Percentiles rank a stretch among this genome's conserved stretches.
phyloP scores from a whole-genome alignment of 352 stramenopile species.

The Phytophthora constricta region DNA sequence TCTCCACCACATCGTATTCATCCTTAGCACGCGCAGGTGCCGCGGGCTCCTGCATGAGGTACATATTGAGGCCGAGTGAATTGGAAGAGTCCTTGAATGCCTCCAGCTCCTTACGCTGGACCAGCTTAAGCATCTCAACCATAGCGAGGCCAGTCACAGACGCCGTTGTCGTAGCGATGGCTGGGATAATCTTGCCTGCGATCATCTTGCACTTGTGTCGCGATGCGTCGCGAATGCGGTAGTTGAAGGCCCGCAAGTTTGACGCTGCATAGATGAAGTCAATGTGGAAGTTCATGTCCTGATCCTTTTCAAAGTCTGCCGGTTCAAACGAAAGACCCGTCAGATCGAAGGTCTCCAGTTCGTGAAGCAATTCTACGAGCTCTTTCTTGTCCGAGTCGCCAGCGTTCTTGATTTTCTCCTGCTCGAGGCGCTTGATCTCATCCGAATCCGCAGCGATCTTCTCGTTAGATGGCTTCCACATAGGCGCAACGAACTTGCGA shows the following conservation, averaged over 20 bases:
- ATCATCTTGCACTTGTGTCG: slow-evolving; percentile 98
- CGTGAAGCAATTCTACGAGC: slow-evolving; percentile 72
- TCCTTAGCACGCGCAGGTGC: slow-evolving; percentile 88
- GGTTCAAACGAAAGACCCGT: slow-evolving; percentile 70
- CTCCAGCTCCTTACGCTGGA: slow-evolving; percentile 89
- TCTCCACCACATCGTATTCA: slow-evolving; percentile 91
- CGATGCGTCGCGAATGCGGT: slow-evolving; percentile 83
- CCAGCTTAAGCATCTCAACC: slow-evolving; percentile 88
- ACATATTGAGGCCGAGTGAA: slow-evolving; percentile 93
- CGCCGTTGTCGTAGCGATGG: slow-evolving; percentile 99
- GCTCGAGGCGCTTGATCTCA: slow-evolving; percentile 70
- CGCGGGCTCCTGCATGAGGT: slow-evolving; percentile 91
- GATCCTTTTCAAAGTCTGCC: slow-evolving; percentile 98
- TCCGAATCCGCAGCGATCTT: slow-evolving; percentile 80
- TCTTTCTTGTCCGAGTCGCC: slow-evolving; percentile 70
- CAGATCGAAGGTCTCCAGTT: slow-evolving; percentile 69
- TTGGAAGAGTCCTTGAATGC: slow-evolving; percentile 94
- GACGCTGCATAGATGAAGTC: slow-evolving; percentile 97
- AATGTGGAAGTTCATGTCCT: slow-evolving; percentile 96
- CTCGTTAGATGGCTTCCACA: slow-evolving; percentile 78
- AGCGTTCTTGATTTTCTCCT: slow-evolving; percentile 70
- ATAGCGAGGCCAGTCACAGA: slow-evolving; percentile 98
- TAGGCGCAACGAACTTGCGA: slow-evolving; percentile 43
- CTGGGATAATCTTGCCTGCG: slow-evolving; percentile 99
- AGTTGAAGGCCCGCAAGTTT: slow-evolving; percentile 95